These are phyloP conservation scores for Beauveria australis DNA, from an alignment of 2,329 filamentous ascomycete genomes.

Conservation along the genomic window DNA sequence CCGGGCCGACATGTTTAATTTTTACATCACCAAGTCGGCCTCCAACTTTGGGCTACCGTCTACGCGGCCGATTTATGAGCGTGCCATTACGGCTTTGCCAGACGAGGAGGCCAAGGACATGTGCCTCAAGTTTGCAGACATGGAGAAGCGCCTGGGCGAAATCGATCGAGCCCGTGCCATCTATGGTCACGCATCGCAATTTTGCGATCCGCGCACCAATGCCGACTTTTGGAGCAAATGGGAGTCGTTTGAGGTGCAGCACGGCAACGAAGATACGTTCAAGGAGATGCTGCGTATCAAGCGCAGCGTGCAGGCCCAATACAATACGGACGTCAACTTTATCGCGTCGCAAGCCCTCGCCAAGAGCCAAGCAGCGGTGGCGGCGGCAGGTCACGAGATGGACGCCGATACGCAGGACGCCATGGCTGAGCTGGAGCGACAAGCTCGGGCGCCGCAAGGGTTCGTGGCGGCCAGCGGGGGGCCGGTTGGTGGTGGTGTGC, in stretches of 20 bases:
- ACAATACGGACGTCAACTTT: conserved; percentile 98
- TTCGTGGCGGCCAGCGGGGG: conserved; percentile 84
- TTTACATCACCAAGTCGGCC: conserved; percentile 97
- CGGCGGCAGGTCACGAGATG: conserved; percentile 36
- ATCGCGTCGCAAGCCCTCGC: conserved; percentile 93
- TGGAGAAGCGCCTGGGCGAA: conserved; percentile 85
- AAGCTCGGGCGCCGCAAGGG: conserved; percentile 79
- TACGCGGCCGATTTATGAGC: conserved; percentile 90
- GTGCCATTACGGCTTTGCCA: conserved; percentile 86
- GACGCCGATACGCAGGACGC: conserved; percentile 53
- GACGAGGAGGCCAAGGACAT: conserved; percentile 92
- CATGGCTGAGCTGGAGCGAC: conserved; percentile 81
- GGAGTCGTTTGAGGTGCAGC: conserved; percentile 95
- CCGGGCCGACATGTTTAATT: conserved; percentile 95
- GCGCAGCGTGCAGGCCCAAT: conserved; percentile 92
- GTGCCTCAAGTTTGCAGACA: conserved; percentile 98
- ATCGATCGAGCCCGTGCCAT: conserved; percentile 93
- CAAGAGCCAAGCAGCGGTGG: conserved; percentile 59
- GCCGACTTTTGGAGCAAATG: conserved; percentile 91
- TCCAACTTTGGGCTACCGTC: conserved; percentile 96
- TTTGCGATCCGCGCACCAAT: conserved; percentile 89
- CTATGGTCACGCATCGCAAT: conserved; percentile 93
- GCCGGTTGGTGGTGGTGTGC: conserved; percentile 48
- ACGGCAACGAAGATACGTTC: conserved; percentile 98
- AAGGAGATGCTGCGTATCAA: conserved; percentile 99